phyloP scores from a whole-genome alignment of 2,329 filamentous ascomycete species.

The Canariomyces notabilis region DNA sequence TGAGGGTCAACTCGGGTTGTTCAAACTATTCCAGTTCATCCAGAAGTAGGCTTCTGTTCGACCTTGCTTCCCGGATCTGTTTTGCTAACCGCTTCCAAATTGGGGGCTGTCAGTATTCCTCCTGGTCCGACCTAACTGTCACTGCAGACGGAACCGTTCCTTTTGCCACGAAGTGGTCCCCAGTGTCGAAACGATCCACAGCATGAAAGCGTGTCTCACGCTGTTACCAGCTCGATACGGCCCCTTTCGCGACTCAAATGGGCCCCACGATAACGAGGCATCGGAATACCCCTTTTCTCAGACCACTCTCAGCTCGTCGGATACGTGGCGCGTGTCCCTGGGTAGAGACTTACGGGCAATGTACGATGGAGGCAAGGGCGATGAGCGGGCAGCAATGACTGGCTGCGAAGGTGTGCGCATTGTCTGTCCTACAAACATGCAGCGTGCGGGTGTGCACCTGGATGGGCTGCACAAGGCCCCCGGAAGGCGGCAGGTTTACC shows the following conservation, averaged over 20 bases:
- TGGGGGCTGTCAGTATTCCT: slow-evolving; percentile 18
- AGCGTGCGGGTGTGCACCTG: slow-evolving; percentile 19
- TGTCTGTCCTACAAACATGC: slow-evolving; percentile 22
- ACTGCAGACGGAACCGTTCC: slow-evolving; percentile 17
- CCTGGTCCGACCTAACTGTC: slow-evolving; percentile 21
- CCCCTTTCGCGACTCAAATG: not conserved
- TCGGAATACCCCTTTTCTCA: not conserved
- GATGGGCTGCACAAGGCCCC: slow-evolving; percentile 15
- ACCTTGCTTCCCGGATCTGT: slow-evolving; percentile 26
- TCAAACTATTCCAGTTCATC: slow-evolving; percentile 14
- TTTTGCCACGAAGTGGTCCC: slow-evolving; percentile 16
- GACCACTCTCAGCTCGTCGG: not conserved
- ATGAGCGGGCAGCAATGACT: slow-evolving; percentile 1
- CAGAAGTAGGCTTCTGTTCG: slow-evolving; percentile 19
- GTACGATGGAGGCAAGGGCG: slow-evolving; percentile 4
- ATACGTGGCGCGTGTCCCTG: slow-evolving; percentile 14
- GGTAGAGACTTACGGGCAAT: not conserved
- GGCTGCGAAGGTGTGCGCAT: slow-evolving; percentile 9
- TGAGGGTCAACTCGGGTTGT: slow-evolving; percentile 20
- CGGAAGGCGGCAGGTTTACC: slow-evolving; percentile 3
- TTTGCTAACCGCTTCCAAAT: slow-evolving; percentile 34
- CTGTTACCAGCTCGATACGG: slow-evolving; percentile 12
- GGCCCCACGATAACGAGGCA: not conserved
- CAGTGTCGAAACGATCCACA: slow-evolving; percentile 15
- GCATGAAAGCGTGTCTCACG: slow-evolving; percentile 20